These are phyloP conservation scores for Exophiala mesophila DNA, from an alignment of 2,329 filamentous ascomycete genomes.

Conservation along the genomic window DNA sequence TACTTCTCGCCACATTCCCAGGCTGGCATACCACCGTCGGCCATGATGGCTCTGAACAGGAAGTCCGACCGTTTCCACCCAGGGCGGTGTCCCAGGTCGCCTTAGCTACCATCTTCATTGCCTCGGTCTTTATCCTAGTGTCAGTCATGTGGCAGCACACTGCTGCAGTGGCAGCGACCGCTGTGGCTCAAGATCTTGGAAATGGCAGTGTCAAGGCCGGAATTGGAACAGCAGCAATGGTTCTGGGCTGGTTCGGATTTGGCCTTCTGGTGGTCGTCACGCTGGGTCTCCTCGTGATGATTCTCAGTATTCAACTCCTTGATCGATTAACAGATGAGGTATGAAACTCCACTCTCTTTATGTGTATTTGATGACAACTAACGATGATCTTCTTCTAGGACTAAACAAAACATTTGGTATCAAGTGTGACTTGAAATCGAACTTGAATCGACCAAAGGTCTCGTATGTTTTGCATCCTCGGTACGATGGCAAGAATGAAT, in stretches of 20 bases:
- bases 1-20: constrained; percentile 92
- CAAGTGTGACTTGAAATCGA: constrained; percentile 4
- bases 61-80: constrained; percentile 91
- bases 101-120: constrained; percentile 80
- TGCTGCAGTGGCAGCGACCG: constrained; percentile 87
- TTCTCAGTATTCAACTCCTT: constrained; percentile 81
- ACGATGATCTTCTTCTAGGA: constrained; percentile 10
- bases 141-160: constrained; percentile 68
- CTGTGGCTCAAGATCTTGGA: constrained; percentile 86
- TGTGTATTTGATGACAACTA: no score
- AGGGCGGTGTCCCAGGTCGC: constrained; percentile 88
- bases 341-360: constrained; percentile 12
- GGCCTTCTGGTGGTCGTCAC: constrained; percentile 90
- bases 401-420: no score
- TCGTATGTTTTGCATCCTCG: not conserved
- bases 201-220: constrained; percentile 84
- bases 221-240: constrained; percentile 92
- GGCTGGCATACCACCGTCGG: constrained; percentile 94
- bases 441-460: not conserved
- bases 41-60: constrained; percentile 72
- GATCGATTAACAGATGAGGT: constrained; percentile 51
- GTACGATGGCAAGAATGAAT: not conserved
- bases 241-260: constrained; percentile 96
- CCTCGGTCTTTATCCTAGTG: constrained; percentile 62
- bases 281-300: constrained; percentile 92